Conservation (phyloP, 805 yeast genomes). For the Brettanomyces sp. region DNA sequence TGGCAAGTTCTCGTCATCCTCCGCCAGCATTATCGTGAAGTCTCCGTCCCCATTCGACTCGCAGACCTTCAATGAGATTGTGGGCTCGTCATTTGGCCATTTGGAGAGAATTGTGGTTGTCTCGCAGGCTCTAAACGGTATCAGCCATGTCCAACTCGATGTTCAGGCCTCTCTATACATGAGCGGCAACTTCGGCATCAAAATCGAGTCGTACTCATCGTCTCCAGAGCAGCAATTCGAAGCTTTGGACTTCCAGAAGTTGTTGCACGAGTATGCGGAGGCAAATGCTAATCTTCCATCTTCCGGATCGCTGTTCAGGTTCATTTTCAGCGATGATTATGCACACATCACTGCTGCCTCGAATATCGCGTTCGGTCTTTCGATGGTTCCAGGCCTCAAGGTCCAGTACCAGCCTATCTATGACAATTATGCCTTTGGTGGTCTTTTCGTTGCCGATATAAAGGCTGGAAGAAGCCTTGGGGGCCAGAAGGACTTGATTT, state of each 20-base stretch:
- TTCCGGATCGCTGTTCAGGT: constrained; percentile 36
- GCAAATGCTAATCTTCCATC: constrained; percentile 17
- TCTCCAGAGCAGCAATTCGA: constrained; percentile 19
- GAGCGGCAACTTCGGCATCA: constrained; percentile 30
- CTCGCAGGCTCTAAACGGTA: constrained; percentile 37
- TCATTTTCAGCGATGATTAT: constrained; percentile 66
- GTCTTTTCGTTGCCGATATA: constrained; percentile 63
- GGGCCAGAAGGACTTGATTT: constrained; percentile 53
- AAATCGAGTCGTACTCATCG: constrained; percentile 42
- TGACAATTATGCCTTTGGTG: constrained; percentile 68
- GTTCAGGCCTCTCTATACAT: constrained; percentile 63
- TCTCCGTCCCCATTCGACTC: constrained; percentile 75
- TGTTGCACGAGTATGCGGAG: constrained; percentile 11
- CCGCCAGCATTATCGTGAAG: constrained; percentile 64
- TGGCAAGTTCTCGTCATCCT: constrained; percentile 12
- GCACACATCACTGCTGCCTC: constrained; percentile 47
- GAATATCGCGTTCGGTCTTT: constrained; percentile 57
- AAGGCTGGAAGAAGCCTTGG: constrained; percentile 24
- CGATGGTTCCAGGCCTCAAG: constrained; percentile 46
- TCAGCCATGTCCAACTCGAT: constrained; percentile 49
- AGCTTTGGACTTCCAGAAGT: constrained; percentile 24
- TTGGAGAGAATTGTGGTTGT: constrained; percentile 52
- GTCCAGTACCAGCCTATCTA: constrained; percentile 54
- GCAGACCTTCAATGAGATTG: constrained; percentile 42
- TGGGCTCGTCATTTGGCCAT: constrained; percentile 42